A percentile compares a stretch with the other conserved stretches of the same genome.
Evolutionary conservation across 768 basidiomycete genomes (phyloP).

Genomic region (Podaxis sp.): DNA sequence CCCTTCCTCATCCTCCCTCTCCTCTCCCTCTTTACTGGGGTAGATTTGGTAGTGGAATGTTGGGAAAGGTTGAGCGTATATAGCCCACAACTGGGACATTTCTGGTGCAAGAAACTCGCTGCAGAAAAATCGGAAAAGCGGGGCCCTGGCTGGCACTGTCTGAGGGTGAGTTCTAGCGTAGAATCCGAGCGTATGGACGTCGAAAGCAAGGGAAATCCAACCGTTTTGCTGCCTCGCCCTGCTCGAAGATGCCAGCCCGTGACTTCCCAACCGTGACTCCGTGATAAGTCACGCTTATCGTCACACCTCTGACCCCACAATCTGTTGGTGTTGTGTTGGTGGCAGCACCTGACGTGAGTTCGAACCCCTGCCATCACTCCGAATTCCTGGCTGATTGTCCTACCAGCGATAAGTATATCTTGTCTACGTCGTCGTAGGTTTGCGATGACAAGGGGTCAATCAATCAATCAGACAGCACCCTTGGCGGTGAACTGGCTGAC

Average conservation of each 20-base stretch:
- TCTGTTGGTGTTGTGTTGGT: no score
- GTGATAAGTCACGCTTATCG: not conserved
- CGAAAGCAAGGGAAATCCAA: constrained; percentile 14
- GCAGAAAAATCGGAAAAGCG: not conserved
- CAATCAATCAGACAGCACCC: not conserved
- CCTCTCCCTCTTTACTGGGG: not conserved
- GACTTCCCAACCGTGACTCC: constrained; percentile 9
- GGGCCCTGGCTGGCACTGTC: no score
- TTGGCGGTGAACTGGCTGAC: not conserved
- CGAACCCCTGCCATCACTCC: not conserved
- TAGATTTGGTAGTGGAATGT: not conserved
- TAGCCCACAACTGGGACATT: not conserved
- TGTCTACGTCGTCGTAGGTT: not conserved
- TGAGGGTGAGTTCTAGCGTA: not conserved
- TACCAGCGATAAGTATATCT: not conserved
- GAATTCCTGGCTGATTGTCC: not conserved
- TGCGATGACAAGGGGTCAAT: not conserved
- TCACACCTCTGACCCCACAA: not conserved
- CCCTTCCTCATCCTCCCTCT: not conserved
- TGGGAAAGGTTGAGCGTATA: not conserved
- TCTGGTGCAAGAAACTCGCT: not conserved
- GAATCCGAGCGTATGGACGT: constrained; percentile 12
- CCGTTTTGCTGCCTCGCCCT: constrained; percentile 6
- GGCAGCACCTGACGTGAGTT: not conserved
- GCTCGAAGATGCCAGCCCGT: constrained; percentile 13